phyloP scores from a whole-genome alignment of 2,329 filamentous ascomycete genomes.

The Verticillium zaregamsianum region DNA sequence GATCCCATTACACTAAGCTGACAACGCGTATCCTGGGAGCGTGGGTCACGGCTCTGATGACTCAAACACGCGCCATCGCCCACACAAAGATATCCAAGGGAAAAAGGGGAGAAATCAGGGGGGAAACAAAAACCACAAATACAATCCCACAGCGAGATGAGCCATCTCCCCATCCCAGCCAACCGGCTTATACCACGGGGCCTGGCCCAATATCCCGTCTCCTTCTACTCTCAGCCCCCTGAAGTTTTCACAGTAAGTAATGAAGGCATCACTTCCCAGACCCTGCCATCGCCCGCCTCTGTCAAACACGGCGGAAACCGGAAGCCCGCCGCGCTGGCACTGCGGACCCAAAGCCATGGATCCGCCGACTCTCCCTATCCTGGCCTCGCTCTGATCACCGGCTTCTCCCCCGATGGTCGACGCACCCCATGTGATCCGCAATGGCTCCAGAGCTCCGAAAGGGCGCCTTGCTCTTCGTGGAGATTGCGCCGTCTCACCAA shows the following conservation, averaged over 20 bases:
- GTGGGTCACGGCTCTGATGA: background rate
- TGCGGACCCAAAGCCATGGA: background rate
- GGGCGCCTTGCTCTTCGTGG: background rate
- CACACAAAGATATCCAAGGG: background rate
- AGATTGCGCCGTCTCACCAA: background rate
- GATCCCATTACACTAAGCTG: background rate
- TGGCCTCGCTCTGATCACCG: slow-evolving; percentile 1
- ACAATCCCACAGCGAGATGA: background rate
- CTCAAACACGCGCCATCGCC: background rate
- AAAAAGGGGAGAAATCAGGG: background rate
- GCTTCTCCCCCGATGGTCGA: slow-evolving; percentile 3
- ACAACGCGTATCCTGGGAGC: background rate
- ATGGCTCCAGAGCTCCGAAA: background rate
- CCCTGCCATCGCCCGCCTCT: background rate
- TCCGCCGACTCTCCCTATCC: background rate
- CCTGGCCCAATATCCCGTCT: background rate
- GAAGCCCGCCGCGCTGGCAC: background rate
- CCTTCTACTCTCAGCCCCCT: background rate
- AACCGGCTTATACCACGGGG: background rate
- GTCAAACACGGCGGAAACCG: slow-evolving; percentile 4
- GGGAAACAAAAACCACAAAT: background rate
- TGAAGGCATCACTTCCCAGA: background rate
- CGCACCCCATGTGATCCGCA: slow-evolving; percentile 3
- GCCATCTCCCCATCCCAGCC: background rate
- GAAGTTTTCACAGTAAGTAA: background rate